Evolutionary conservation across 768 basidiomycete species (phyloP).

Genomic region (Tubosaeta brunneosetosa): DNA sequence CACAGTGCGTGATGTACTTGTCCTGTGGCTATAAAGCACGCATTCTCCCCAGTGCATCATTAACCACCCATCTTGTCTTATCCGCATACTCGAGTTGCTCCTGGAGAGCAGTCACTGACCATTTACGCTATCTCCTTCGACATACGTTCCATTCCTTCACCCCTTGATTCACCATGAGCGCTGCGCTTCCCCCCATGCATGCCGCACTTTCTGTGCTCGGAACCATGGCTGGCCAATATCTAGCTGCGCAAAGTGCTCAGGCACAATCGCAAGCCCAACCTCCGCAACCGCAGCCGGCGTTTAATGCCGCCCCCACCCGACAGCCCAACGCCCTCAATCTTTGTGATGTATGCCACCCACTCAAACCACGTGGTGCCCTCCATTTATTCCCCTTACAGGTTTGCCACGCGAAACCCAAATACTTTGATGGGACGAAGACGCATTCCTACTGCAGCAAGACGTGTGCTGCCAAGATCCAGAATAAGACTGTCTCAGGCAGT

Average conservation of each 20-base stretch:
- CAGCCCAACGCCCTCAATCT: constrained; percentile 32
- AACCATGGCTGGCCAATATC: constrained; percentile 34
- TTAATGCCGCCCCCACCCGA: constrained; percentile 6
- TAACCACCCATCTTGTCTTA: constrained; percentile 44
- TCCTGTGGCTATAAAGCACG: constrained; percentile 25
- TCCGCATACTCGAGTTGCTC: constrained; percentile 26
- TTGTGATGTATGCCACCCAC: constrained; percentile 44
- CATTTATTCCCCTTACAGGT: constrained; percentile 32
- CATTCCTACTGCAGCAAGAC: constrained; percentile 58
- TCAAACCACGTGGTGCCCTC: constrained; percentile 4
- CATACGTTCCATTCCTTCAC: constrained; percentile 4
- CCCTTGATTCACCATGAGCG: constrained; percentile 22
- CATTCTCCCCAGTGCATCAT: constrained; percentile 3
- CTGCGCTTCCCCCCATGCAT: constrained; percentile 32
- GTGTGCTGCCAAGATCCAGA: constrained; percentile 47
- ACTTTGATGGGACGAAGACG: constrained; percentile 49
- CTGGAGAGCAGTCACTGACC: constrained; percentile 25
- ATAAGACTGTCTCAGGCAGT: constrained; percentile 19
- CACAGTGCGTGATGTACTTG: constrained; percentile 8
- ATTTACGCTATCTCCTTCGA: constrained; percentile 3
- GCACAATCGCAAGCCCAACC: constrained; percentile 26
- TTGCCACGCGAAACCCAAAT: constrained; percentile 54
- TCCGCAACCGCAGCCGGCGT: constrained; percentile 19
- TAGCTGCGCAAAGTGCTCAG: constrained; percentile 29
- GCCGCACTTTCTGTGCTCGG: constrained; percentile 34